Base-by-base conservation (phyloP, 805 yeast genomes). In the Naumovozyma baii region DNA sequence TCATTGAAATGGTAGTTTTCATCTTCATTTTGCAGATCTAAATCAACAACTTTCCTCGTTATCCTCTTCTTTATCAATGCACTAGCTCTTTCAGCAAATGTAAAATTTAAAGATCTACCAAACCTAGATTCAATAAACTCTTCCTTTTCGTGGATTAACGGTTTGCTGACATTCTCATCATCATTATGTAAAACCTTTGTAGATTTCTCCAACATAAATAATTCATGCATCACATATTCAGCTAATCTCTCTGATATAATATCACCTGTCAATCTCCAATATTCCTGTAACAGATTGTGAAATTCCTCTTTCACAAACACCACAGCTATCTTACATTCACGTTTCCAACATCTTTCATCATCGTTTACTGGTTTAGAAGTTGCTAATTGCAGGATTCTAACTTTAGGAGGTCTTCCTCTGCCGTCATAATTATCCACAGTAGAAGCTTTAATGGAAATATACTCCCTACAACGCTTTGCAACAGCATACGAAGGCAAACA, bases 231-330 rank as follows among this genome's bases (percentile, higher is more conserved):
- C 36, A 83, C 77, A 53, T 85, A 92, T 60, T 88, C 96, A 1
- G 87, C 96, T 57, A 80, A 65, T 51, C 97, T 69, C 28, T 95
- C 84, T 13, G 95, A 84, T 19, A 92, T 74, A n/a, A 96, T 95
- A 61, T 90, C 96, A 19, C 99, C 99, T 0, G 95, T 69, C 54
- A 88, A 96, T 59, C 90, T 96, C 98, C 98, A 92, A 63, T 85
- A 92, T 51, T 77, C 77, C 56, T 85, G 87, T 31, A 92, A 88
- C 3, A 83, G 59, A 1, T 74, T 59, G 45, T 69, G 77, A 42
- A 71, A 77, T 3, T 68, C 65, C 2, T 67, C 59, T 2, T 84
- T 84, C 52, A 82, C 83, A 45, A 92, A 79, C n/a, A 87, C 85
- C 16, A 77, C 82, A 0, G 88, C 81, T 39, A 90, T 74, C 31